Percentiles rank a stretch among this genome's conserved stretches.
These are phyloP conservation scores for Butyriboletus loyo DNA, from an alignment of 768 basidiomycete genomes.

Conservation along the genomic window DNA sequence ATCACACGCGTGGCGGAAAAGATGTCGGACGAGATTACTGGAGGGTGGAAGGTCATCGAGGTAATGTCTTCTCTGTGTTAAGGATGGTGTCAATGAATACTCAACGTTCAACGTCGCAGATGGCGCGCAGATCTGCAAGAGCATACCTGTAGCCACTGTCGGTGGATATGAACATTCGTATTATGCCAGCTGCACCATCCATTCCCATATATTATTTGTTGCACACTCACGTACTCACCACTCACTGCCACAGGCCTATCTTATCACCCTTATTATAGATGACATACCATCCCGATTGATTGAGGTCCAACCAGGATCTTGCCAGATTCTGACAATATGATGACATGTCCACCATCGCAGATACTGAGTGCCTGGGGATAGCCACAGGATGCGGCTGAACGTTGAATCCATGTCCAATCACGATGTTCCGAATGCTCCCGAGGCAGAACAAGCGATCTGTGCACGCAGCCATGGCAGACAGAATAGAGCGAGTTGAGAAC, in stretches of 20 bases:
- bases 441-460: neutral
- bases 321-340: neutral
- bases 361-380: neutral
- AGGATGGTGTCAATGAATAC: neutral
- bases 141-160: slow-evolving; percentile 40
- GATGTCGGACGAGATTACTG: slow-evolving; percentile 87
- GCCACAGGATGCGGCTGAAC: neutral
- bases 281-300: slow-evolving; percentile 9
- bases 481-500: neutral
- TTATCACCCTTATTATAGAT: slow-evolving; percentile 29
- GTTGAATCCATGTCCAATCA: neutral
- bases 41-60: slow-evolving; percentile 98
- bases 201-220: slow-evolving; percentile 17
- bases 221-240: slow-evolving; percentile 27
- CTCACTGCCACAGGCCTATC: slow-evolving; percentile 28
- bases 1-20: slow-evolving; percentile 87
- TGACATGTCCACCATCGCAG: neutral
- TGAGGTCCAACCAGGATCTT: neutral
- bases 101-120: slow-evolving; percentile 30
- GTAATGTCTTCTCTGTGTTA: slow-evolving; percentile 41
- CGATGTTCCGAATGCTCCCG: neutral
- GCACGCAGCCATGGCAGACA: neutral
- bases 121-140: slow-evolving; percentile 50
- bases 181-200: slow-evolving; percentile 3
- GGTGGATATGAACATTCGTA: neutral